These are phyloP conservation scores for Tuber melanosporum DNA, from an alignment of 495 filamentous ascomycete species.

Conservation along the genomic window DNA sequence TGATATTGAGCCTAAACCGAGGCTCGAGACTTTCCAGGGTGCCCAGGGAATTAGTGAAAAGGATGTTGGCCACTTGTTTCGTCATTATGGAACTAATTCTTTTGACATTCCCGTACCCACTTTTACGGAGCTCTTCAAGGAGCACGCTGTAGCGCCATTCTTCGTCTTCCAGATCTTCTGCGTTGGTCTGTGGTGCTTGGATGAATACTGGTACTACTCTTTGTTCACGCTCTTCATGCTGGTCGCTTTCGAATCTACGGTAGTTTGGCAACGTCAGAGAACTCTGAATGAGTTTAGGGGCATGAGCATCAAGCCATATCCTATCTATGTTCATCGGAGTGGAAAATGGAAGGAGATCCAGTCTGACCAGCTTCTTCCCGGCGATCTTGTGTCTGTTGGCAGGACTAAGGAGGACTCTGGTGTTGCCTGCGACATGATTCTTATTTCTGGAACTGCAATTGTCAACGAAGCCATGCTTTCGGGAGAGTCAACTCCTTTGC, in stretches of 20 bases:
- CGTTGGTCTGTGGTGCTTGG: conserved; percentile 95
- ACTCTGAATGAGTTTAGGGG: conserved; percentile 96
- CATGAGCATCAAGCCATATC: conserved; percentile 98
- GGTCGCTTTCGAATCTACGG: conserved; percentile 93
- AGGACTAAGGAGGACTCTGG: conserved; percentile 96
- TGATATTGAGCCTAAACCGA: conserved; percentile 66
- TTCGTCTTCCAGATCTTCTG: conserved; percentile 99
- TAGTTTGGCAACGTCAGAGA: conserved; percentile 97
- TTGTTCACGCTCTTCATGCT: conserved; percentile 98
- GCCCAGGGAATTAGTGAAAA: conserved; percentile 64
- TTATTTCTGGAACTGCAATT: conserved; percentile 91
- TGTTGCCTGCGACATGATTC: conserved; percentile 92
- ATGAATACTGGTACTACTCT: conserved; percentile 99
- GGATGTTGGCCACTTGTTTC: conserved; percentile 68
- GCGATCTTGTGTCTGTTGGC: conserved; percentile 90
- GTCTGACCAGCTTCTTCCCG: conserved; percentile 89
- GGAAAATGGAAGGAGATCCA: conserved; percentile 81
- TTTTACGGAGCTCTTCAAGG: conserved; percentile 92
- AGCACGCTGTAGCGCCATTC: conserved; percentile 97
- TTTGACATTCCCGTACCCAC: conserved; percentile 97
- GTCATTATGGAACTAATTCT: conserved; percentile 93
- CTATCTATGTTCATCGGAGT: conserved; percentile 78
- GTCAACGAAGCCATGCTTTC: conserved; percentile 99
- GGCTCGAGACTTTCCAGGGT: conserved; percentile 67
- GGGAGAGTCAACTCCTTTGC: conserved; percentile 89